Base-by-base conservation (phyloP, 192 early-diverging fungal species). In the Backusella sp. region DNA sequence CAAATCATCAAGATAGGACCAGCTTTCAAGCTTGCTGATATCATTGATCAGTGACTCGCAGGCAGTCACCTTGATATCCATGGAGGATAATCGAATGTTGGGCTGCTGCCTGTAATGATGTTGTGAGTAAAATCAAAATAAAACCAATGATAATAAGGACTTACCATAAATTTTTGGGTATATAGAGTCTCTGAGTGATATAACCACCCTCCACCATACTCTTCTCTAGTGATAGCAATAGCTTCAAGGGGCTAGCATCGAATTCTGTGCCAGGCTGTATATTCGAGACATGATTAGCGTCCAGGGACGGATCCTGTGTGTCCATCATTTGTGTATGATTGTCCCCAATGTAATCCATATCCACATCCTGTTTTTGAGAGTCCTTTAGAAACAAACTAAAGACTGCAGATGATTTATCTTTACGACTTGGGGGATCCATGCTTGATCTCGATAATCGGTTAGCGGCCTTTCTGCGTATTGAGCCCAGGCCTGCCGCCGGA, bases 111-210 rank as follows among this genome's bases (percentile, higher is more conserved):
- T 77, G 23, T 21, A 14, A 6, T 44, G 28, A 44, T 44, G 14
- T 44, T 44, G 15, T 44, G 17, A 17, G 14, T 19, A 44, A 14
- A 44, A 14, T 15, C 42, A 35, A 36, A 36, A 19, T 3, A 68
- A 15, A 35, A 14, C 26, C 26, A 11, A 8, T 14, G 11, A 12
- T 11, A 4, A 21, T 14, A 7, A 0, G 28, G 28, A 28, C 56
- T 70, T 74, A 72, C 79, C 79, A 80, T 68, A 80, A 41, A 23
- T 80, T 80, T 44, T 80, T 75, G 41, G 79, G 79, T 49, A 80
- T 72, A 73, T 68, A 80, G 23, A 80, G 42, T 17, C 74, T 59
- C 19, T 37, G 52, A 14, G 79, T 73, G 7, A 80, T 32, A 39
- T 75, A 80, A 17, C 59, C 71, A 21, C 79, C 79, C 11, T 76